Evolutionary conservation across 306 rosid species (phyloP), one percentile per base, ranked within the genome.

Genomic region (Potentilla sterilis): DNA sequence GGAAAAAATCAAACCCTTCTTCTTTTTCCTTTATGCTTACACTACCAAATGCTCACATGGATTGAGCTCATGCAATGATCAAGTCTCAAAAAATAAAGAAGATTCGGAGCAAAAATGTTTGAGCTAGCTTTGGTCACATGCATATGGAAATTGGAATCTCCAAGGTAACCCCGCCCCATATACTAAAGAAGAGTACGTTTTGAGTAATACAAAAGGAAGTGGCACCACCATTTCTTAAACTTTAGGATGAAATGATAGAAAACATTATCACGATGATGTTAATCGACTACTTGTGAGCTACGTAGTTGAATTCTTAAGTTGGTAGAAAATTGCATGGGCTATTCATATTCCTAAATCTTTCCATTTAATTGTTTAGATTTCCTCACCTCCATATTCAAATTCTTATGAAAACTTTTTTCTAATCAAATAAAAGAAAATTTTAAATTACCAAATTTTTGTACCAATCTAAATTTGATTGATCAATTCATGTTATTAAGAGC

Each of bases 11-110:
- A 37, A 28, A 6, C 46, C 42, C 73, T n/a, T 24, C 21, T 22
- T 52, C 13, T 35, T 40, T 22, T 46, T 13, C 7, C 32, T 67
- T 42, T 40, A 67, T 64, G 48, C 67, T 5, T 71, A 64, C 16
- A 24, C 54, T 41, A 44, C 51, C 8, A 67, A 34, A 76, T 67
- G 18, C 67, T 79, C 89, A 79, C 91, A 79, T 90, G 89, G 83
- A 73, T 73, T 67, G 79, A 81, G 80, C 74, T 81, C 83, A 78
- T 66, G 85, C 81, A 78, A 87, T 91, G 84, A 82, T 86, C 84
- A 83, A 80, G 22, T 75, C 78, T 54, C 67, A 55, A 35, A 64
- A 35, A 59, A 28, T 64, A 70, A 7, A 58, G 68, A 83, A 63
- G 81, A 66, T 72, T 44, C 55, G 21, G 51, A 75, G 74, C 44